Evolutionary conservation across 768 basidiomycete genomes (phyloP), one percentile per base, ranked within the genome.

Genomic region (Kwoniella botswanensis): DNA sequence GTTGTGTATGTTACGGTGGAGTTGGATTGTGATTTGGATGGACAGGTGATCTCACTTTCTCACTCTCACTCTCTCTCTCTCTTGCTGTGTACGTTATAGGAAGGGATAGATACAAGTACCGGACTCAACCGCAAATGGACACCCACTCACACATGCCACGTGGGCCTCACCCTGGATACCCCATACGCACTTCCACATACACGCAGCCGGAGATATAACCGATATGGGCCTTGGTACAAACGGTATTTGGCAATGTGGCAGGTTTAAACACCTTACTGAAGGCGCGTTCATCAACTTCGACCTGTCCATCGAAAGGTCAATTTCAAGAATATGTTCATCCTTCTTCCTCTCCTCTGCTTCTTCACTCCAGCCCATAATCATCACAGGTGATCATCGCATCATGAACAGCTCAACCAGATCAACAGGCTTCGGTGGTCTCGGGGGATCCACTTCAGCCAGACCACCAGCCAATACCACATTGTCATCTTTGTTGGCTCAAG

Each of bases 401-500:
- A 75, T 76, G 72, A 71, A 72, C 29, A 67, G 54, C 55, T 74
- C 66, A 13, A 73, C 67, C 3, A 56, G 57, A 18, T 65, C 67
- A 42, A 26, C 59, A 42, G 15, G 18, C 4, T 44, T 26, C 21
- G 59, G 60, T 62, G 58, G 56, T 24, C 52, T 74, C 59, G 41
- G 64, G n/a, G 53, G 54, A 35, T 72, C 73, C 4, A 73, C 67
- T n/a, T 63, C 71, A 10, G 35, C 63, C 43, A 63, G 63, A 42
- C 63, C 72, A 46, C 70, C 70, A 70, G 58, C 74, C 6, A 56
- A 74, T 4, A 71, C 74, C 1, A 73, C 72, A 21, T 65, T 79
- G 18, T 67, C 74, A 13, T 76, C 74, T 17, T 64, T 80, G 3
- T 65, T 80, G 46, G 77, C 74, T 46, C 77, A 78, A 63, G 77